A percentile compares a stretch with the other conserved stretches of the same genome.
These are phyloP conservation scores for Podaxis sp. DNA, from an alignment of 768 basidiomycete genomes.

Conservation along the genomic window DNA sequence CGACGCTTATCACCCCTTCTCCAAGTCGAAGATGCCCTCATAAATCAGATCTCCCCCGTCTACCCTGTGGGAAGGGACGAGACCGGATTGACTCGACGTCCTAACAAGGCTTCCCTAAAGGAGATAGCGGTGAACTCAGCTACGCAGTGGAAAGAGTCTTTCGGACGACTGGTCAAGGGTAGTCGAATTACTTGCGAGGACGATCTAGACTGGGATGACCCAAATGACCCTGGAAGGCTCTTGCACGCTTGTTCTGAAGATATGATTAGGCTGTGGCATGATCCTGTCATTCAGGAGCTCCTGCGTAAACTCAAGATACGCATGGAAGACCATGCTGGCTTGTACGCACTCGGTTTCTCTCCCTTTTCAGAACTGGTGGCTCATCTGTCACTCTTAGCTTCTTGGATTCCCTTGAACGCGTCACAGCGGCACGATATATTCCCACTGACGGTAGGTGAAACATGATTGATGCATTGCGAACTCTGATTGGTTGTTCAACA, in stretches of 20 bases:
- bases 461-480: not conserved
- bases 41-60: slow-evolving; percentile 53
- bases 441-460: slow-evolving; percentile 60
- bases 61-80: slow-evolving; percentile 35
- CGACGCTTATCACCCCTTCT: slow-evolving; percentile 60
- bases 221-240: slow-evolving; percentile 56
- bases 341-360: slow-evolving; percentile 45
- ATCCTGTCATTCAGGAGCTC: slow-evolving; percentile 50
- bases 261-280: slow-evolving; percentile 65
- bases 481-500: not conserved
- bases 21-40: slow-evolving; percentile 60
- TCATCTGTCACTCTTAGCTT: slow-evolving; percentile 45
- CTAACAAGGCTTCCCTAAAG: slow-evolving; percentile 21
- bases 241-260: slow-evolving; percentile 61
- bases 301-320: slow-evolving; percentile 54
- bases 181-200: slow-evolving; percentile 29
- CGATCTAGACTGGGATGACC: slow-evolving; percentile 43
- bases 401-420: slow-evolving; percentile 62
- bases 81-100: slow-evolving; percentile 19
- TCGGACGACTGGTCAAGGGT: slow-evolving; percentile 27
- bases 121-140: slow-evolving; percentile 58
- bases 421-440: slow-evolving; percentile 59
- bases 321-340: slow-evolving; percentile 69
- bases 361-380: not conserved
- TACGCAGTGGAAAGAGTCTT: slow-evolving; percentile 49